Evolutionary conservation across 2,329 filamentous ascomycete genomes (phyloP), one percentile per base, ranked within the genome.

Genomic region (Claviceps sp.): DNA sequence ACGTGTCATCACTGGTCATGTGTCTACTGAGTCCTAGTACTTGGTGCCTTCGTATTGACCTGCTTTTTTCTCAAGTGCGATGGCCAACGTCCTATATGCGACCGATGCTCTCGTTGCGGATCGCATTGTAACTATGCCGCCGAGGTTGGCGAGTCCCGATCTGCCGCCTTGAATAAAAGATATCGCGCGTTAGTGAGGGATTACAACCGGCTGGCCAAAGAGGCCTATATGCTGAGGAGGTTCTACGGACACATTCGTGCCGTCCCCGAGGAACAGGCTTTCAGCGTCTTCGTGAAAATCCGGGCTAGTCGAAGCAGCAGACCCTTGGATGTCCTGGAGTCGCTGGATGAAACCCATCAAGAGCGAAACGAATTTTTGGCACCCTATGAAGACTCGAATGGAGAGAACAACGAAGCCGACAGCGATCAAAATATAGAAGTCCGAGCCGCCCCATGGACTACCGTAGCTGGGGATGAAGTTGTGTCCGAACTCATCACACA

Each of bases 141-240:
- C 34, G 52, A 50, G 13, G 38, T 50, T 16, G 52, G 52, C 43
- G 52, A 53, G 24, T 53, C 52, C n/a, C 48, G 52, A 5, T 26
- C 48, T 34, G 37, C 52, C 19, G 44, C 52, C 34, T 26, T 53
- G 37, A 53, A 50, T 44, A 53, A 53, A 45, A 53, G 43, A 38
- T 50, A 50, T 38, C 39, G 43, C 11, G 43, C 47, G 3, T 13
- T 53, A 48, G 37, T 43, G 14, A 47, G 39, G 38, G 43, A 50
- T 16, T 37, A 34, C 17, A 22, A 41, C 11, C 52, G 42, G 5
- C 24, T 53, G 24, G 19, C 37, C 7, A 50, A 26, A 14, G 52
- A 50, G 11, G 39, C 38, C 40, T 43, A 48, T 37, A 39, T 43
- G 44, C 43, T 53, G 39, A 30, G 39, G 14, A 44, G 47, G 16